Conservation (phyloP, 345 rosid genomes). For the Xanthoceras sorbifolium region DNA sequence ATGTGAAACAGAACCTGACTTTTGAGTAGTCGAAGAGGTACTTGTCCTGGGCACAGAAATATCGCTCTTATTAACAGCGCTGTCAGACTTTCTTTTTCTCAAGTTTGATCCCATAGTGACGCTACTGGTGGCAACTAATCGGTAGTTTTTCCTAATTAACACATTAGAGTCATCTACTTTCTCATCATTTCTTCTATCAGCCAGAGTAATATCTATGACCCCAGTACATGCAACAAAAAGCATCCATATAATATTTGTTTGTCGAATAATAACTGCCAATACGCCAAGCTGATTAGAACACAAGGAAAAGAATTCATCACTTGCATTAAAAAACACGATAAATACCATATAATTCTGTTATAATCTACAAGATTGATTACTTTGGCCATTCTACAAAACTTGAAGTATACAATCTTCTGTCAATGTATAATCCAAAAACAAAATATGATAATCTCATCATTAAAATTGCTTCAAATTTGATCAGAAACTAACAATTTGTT, state of each 20-base stretch:
- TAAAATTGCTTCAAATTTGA: neutral
- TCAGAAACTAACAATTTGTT: neutral
- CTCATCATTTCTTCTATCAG: slow-evolving; percentile 27
- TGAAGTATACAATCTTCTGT: neutral
- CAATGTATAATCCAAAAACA: neutral
- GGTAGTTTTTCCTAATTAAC: slow-evolving; percentile 23
- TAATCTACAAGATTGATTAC: neutral
- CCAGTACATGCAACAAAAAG: slow-evolving; percentile 84
- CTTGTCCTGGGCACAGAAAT: slow-evolving; percentile 13
- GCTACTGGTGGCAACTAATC: slow-evolving; percentile 24
- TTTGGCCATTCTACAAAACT: neutral
- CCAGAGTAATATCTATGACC: slow-evolving; percentile 58
- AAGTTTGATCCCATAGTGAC: slow-evolving; percentile 41
- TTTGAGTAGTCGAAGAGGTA: slow-evolving; percentile 28
- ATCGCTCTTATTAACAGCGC: slow-evolving; percentile 27
- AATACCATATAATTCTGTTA: neutral
- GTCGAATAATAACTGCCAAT: slow-evolving; percentile 64
- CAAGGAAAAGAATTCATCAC: slow-evolving; percentile 17
- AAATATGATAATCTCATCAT: neutral
- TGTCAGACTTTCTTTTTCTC: slow-evolving; percentile 57
- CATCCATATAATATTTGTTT: slow-evolving; percentile 90
- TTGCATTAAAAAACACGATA: slow-evolving; percentile 5
- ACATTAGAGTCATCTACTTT: slow-evolving; percentile 25
- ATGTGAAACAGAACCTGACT: slow-evolving; percentile 46
- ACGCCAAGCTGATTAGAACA: slow-evolving; percentile 68